phyloP scores from a whole-genome alignment of 768 basidiomycete genomes.

The Candolleomyces efflorescens region DNA sequence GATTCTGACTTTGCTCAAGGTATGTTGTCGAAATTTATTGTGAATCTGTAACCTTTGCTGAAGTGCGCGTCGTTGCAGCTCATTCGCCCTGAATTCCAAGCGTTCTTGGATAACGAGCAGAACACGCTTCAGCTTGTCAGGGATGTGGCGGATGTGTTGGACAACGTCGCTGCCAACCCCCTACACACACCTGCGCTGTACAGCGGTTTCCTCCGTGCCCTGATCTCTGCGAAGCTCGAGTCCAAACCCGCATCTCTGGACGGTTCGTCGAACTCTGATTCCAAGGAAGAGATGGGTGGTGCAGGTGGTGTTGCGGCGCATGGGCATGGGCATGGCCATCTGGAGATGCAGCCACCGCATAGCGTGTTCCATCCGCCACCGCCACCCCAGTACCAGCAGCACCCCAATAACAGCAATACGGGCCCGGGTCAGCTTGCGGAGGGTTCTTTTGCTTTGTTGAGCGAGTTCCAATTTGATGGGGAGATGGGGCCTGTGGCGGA shows the following conservation, averaged over 20 bases:
- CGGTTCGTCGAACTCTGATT: background rate
- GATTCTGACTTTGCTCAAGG: constrained; percentile 89
- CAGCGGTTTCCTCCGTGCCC: constrained; percentile 73
- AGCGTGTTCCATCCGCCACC: background rate
- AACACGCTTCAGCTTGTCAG: constrained; percentile 66
- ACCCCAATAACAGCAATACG: background rate
- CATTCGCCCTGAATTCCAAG: constrained; percentile 78
- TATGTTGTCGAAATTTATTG: constrained; percentile 26
- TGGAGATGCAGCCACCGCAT: background rate
- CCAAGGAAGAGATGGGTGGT: background rate
- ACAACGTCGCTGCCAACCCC: constrained; percentile 70
- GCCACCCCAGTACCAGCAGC: constrained; percentile 3
- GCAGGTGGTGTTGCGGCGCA: too few species aligned
- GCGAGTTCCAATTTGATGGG: constrained; percentile 67
- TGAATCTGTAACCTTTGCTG: background rate
- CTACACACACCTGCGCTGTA: constrained; percentile 91
- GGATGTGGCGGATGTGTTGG: constrained; percentile 79
- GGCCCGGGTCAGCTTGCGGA: background rate
- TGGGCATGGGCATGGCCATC: too few species aligned
- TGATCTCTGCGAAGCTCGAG: constrained; percentile 55
- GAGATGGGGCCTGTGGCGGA: constrained; percentile 86
- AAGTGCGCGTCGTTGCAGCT: constrained; percentile 41
- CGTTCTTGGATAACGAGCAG: constrained; percentile 70
- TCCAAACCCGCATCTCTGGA: background rate
- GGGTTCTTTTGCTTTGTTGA: constrained; percentile 18